phyloP scores from a whole-genome alignment of 176 grass and related monocot genomes.

The Oryza brachyantha region DNA sequence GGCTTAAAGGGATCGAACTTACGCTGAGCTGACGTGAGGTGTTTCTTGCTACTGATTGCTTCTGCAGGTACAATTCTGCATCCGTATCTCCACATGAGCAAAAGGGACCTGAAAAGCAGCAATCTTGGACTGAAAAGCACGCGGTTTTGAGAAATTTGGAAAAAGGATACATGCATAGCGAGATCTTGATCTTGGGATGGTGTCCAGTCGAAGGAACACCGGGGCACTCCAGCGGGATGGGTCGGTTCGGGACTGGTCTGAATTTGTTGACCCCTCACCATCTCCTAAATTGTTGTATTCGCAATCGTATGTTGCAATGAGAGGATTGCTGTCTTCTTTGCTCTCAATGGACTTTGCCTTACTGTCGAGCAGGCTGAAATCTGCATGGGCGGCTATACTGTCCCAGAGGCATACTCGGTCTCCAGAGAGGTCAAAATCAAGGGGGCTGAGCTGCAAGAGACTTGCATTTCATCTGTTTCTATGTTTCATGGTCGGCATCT shows the following conservation, averaged over 20 bases:
- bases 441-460: conserved; percentile 63
- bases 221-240: conserved; percentile 55
- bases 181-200: conserved; percentile 50
- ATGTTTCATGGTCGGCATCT: conserved; percentile 70
- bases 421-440: conserved; percentile 57
- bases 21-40: conserved; percentile 26
- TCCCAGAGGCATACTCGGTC: conserved; percentile 49
- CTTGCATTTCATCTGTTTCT: conserved; percentile 42
- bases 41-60: neutral
- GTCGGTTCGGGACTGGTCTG: conserved; percentile 50
- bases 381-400: conserved; percentile 39
- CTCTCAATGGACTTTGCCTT: conserved; percentile 47
- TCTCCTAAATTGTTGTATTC: conserved; percentile 80
- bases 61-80: conserved; percentile 37
- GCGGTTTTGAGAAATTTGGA: conserved; percentile 30
- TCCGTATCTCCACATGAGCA: neutral
- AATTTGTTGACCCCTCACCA: conserved; percentile 53
- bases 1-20: neutral
- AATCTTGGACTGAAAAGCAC: neutral
- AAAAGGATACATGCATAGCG: conserved; percentile 36
- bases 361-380: conserved; percentile 43
- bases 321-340: conserved; percentile 53
- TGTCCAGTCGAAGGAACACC: conserved; percentile 62
- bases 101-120: neutral
- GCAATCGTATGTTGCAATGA: conserved; percentile 60